Percentiles rank a stretch among this genome's conserved stretches.
phyloP scores from a whole-genome alignment of 306 rosid genomes.

The Astragalus membranaceus region DNA sequence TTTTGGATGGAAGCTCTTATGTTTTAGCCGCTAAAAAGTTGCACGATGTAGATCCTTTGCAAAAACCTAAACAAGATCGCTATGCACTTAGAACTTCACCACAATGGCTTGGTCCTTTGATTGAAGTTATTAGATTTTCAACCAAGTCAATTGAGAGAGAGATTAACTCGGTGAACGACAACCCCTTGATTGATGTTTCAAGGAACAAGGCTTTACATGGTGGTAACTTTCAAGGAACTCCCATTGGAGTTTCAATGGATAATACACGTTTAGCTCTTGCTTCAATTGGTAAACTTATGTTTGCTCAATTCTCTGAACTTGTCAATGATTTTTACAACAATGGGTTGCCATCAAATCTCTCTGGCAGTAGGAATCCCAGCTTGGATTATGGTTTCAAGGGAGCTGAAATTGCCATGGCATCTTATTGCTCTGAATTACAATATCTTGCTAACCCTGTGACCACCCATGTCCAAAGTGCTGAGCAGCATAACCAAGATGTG shows the following conservation, averaged over 20 bases:
- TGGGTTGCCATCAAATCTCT: conserved; percentile 78
- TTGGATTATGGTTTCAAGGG: conserved; percentile 94
- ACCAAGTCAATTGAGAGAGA: conserved; percentile 87
- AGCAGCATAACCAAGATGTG: conserved; percentile 92
- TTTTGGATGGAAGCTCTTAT: conserved; percentile 79
- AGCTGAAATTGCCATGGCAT: conserved; percentile 92
- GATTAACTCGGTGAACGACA: conserved; percentile 84
- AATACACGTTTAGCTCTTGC: conserved; percentile 87
- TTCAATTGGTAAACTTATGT: conserved; percentile 81
- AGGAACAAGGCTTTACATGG: conserved; percentile 91
- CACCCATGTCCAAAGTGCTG: conserved; percentile 85
- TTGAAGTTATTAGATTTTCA: conserved; percentile 80
- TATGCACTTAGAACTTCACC: conserved; percentile 91
- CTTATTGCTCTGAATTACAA: conserved; percentile 83
- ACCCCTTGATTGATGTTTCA: conserved; percentile 89
- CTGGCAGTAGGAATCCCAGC: conserved; percentile 73
- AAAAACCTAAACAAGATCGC: conserved; percentile 80
- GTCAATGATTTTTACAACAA: conserved; percentile 86
- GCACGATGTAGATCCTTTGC: conserved; percentile 77
- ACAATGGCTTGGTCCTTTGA: conserved; percentile 87
- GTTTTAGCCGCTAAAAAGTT: conserved; percentile 61
- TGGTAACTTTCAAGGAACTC: conserved; percentile 94
- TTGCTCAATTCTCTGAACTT: conserved; percentile 89
- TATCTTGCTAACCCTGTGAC: conserved; percentile 83
- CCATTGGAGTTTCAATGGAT: conserved; percentile 96